These are phyloP conservation scores for Carex pumila DNA, from an alignment of 176 grass and related monocot genomes.

Conservation along the genomic window DNA sequence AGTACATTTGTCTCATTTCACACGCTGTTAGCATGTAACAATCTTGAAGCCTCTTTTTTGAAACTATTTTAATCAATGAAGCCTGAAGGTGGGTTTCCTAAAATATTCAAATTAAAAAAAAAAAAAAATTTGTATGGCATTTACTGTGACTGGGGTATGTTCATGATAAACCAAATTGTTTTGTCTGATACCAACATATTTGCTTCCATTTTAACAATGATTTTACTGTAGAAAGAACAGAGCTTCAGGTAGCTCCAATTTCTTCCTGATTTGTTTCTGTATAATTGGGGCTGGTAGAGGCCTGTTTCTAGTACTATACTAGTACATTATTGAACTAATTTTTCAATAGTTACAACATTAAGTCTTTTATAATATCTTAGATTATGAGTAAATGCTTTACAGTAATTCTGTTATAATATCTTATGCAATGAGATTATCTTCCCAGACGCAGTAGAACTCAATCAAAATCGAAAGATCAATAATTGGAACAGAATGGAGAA, in stretches of 20 bases:
- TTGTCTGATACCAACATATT: not conserved
- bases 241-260: not conserved
- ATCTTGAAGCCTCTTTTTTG: not conserved
- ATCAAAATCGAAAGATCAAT: too few relatives aligned
- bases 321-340: not conserved
- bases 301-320: not conserved
- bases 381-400: not conserved
- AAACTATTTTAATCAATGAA: not conserved
- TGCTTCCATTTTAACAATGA: not conserved
- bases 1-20: not conserved
- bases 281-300: not conserved
- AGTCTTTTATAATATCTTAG: not conserved
- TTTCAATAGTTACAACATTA: not conserved
- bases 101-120: not conserved
- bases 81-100: not conserved
- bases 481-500: too few relatives aligned
- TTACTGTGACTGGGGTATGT: not conserved
- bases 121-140: not conserved
- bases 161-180: not conserved
- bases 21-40: not conserved
- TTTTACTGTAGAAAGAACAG: not conserved
- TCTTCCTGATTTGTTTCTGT: not conserved
- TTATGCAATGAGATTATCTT: too few relatives aligned
- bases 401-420: not conserved
- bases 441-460: too few relatives aligned